A percentile compares a stretch with the other conserved stretches of the same genome.
Conservation (phyloP, 78 protist genomes). For the Dictyostelium purpureum region DNA sequence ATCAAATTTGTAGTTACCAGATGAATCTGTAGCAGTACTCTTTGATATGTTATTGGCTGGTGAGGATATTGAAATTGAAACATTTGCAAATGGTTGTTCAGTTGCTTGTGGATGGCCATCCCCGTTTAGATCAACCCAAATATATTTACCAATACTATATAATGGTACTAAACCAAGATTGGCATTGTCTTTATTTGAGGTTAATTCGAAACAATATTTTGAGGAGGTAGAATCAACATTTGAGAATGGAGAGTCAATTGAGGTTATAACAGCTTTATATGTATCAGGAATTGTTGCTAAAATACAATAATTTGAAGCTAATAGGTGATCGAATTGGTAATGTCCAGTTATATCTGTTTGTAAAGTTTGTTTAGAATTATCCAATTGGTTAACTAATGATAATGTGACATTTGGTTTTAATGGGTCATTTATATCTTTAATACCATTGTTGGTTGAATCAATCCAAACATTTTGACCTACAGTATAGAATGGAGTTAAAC, state of each 20-base stretch:
- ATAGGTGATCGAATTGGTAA: background rate
- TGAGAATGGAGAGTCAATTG: background rate
- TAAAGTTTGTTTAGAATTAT: background rate
- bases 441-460: slow-evolving; percentile 17
- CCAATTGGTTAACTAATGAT: background rate
- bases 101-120: background rate
- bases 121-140: slow-evolving; percentile 13
- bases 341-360: background rate
- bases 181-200: background rate
- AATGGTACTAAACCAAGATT: slow-evolving; percentile 39
- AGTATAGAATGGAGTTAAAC: slow-evolving; percentile 9
- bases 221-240: background rate
- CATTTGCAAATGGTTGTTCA: background rate
- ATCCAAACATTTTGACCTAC: slow-evolving; percentile 25
- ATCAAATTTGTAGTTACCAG: slow-evolving; percentile 5
- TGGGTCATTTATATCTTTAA: background rate
- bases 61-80: background rate
- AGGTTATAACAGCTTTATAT: background rate
- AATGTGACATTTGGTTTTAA: background rate
- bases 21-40: background rate
- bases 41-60: background rate
- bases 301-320: slow-evolving; percentile 6
- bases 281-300: background rate
- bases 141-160: background rate
- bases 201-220: background rate